Base-by-base conservation (phyloP, 2,329 filamentous ascomycete species). In the Tolypocladium album region DNA sequence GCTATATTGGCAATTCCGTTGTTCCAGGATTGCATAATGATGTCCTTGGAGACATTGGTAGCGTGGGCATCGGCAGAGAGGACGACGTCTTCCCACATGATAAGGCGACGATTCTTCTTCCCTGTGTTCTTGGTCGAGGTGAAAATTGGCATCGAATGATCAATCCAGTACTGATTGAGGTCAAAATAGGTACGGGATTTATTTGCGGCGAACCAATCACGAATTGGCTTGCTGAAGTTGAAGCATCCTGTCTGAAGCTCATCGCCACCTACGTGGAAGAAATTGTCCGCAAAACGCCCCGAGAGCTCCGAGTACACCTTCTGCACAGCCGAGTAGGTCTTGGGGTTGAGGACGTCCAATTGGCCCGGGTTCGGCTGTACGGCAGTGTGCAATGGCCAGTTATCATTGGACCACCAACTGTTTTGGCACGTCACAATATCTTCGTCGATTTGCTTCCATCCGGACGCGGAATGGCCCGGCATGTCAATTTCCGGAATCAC, bases 391-490 rank as follows among this genome's bases (percentile, higher is more conserved):
- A 73, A 65, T 1, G 75, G 61, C 77, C 77, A 85, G 63, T 74
- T 69, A 61, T 85, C 82, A 67, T 85, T 85, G 43, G 79, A 82
- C 82, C 82, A 85, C 82, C 82, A 85, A 27, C 78, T 78, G 68
- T 85, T 72, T 22, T 70, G 71, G 68, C 82, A 85, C 1, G 82
- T 76, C 20, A 85, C 73, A 52, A 85, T 80, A 39, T 75, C 70
- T 24, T 78, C 72, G 63, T 84, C 79, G 6, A 83, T 72, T 61
- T 80, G 79, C 60, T 76, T 72, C 81, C 81, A 84, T 38, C 81
- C 81, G 0, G 80, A 76, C 38, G 76, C 74, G 7, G 81, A 78
- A 67, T 84, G 82, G 55, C 80, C 79, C 3, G 82, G 82, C 78
- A 83, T 83, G 67, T 84, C 81, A 43, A 82, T 75, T 64, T 84